phyloP scores from a whole-genome alignment of 1,139 yeast genomes.

The Meyerozyma carpophila region DNA sequence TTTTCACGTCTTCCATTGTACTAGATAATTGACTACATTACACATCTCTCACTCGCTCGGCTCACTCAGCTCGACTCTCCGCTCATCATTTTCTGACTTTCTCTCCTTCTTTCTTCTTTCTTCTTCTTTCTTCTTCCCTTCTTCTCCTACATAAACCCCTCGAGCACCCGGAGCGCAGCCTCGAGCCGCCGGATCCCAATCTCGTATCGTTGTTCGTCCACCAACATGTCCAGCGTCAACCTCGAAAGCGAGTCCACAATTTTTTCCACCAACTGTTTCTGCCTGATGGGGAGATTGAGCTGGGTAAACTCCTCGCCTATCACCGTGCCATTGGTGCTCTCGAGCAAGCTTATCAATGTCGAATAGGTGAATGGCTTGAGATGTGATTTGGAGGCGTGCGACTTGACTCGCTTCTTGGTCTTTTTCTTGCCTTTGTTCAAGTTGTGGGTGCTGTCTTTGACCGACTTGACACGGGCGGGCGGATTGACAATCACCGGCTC shows the following conservation, averaged over 20 bases:
- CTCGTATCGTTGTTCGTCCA: constrained; percentile 73
- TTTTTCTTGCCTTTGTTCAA: constrained; percentile 5
- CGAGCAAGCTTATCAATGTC: constrained; percentile 52
- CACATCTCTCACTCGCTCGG: no score
- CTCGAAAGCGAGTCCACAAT: constrained; percentile 80
- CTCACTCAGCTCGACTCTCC: no score
- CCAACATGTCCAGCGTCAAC: constrained; percentile 82
- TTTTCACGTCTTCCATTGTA: no score
- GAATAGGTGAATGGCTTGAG: constrained; percentile 53
- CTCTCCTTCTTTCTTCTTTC: no score
- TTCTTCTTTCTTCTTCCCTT: no score
- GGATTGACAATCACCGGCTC: constrained; percentile 30
- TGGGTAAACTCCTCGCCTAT: constrained; percentile 69
- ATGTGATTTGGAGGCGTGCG: constrained; percentile 13
- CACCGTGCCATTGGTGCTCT: constrained; percentile 59
- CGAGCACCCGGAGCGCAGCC: constrained; percentile 76
- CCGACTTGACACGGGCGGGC: constrained; percentile 31
- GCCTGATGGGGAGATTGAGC: constrained; percentile 69
- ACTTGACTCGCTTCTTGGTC: constrained; percentile 8
- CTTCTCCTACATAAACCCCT: constrained; percentile 61
- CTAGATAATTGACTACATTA: no score
- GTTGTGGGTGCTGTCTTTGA: constrained; percentile 16
- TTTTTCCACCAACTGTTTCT: constrained; percentile 75
- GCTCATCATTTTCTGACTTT: no score
- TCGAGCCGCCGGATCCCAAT: constrained; percentile 78